These are phyloP conservation scores for Ceratocystis harringtonii DNA, from an alignment of 2,329 filamentous ascomycete species.

Conservation along the genomic window DNA sequence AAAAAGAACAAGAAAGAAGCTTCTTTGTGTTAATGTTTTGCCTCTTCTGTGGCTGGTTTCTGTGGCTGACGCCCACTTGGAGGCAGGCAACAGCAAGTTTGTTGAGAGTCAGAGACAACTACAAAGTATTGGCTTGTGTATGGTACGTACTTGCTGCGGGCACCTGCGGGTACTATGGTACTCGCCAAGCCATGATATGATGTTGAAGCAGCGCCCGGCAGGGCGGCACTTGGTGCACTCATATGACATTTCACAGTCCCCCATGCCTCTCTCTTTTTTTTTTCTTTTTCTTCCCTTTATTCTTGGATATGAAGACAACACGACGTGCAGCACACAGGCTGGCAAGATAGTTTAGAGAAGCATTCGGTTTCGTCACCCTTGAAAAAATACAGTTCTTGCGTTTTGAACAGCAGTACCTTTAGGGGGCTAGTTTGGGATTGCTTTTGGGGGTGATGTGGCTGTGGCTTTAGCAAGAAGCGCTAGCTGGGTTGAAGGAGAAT, in stretches of 20 bases:
- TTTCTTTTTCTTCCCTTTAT: background rate
- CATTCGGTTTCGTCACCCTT: background rate
- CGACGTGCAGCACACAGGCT: no score
- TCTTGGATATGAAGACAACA: background rate
- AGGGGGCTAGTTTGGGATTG: background rate
- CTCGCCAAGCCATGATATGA: background rate
- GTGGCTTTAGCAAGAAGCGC: background rate
- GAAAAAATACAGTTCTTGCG: no score
- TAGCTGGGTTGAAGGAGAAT: background rate
- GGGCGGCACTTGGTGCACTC: background rate
- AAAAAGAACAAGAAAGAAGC: background rate
- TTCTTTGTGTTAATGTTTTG: background rate
- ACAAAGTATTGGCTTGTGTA: no score
- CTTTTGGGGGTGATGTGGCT: background rate
- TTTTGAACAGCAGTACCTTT: no score
- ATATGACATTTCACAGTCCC: background rate
- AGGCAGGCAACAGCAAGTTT: no score
- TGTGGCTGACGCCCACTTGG: background rate
- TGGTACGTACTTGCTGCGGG: no score
- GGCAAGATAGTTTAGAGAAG: no score
- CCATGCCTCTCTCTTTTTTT: no score
- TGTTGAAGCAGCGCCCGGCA: background rate
- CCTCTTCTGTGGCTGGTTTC: background rate
- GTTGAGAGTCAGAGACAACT: background rate
- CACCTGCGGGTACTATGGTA: background rate